Conservation (phyloP, 106 monocot species). For the Vanilla planifolia region DNA sequence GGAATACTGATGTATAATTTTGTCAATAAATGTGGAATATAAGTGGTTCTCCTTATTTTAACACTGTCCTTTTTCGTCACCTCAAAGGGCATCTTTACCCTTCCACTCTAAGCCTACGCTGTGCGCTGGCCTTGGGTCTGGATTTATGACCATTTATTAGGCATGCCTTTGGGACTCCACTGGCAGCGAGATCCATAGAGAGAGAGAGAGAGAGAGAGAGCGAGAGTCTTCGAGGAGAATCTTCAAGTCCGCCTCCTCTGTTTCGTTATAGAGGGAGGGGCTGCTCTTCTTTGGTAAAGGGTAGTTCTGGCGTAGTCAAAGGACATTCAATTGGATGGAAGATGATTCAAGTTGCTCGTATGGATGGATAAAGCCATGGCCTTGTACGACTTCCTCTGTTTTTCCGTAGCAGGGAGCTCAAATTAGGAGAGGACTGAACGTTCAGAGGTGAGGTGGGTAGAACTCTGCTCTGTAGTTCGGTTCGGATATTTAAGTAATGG, state of each 20-base stretch:
- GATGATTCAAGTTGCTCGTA: too few relatives aligned
- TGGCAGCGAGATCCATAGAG: neutral
- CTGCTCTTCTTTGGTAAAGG: slow-evolving; percentile 1
- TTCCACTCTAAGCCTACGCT: slow-evolving; percentile 12
- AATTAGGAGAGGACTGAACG: neutral
- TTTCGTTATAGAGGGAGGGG: neutral
- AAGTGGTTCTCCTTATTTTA: slow-evolving; percentile 24
- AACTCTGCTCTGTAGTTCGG: too few relatives aligned
- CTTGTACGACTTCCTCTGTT: too few relatives aligned
- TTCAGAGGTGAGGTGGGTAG: too few relatives aligned
- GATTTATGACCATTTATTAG: slow-evolving; percentile 57
- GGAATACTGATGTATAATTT: slow-evolving; percentile 14
- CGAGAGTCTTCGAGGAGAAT: neutral
- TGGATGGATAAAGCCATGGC: too few relatives aligned
- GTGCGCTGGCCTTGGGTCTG: slow-evolving; percentile 25
- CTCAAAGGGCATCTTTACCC: slow-evolving; percentile 13
- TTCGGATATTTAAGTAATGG: too few relatives aligned
- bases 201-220: neutral
- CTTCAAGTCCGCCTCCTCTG: neutral
- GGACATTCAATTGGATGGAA: too few relatives aligned
- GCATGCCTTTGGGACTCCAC: slow-evolving; percentile 15
- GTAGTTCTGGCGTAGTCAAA: too few relatives aligned
- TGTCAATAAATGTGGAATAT: slow-evolving; percentile 4
- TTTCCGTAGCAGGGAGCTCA: too few relatives aligned
- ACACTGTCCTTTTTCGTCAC: slow-evolving; percentile 31